These are phyloP conservation scores for Megacollybia marginata DNA, from an alignment of 768 basidiomycete genomes.

Conservation along the genomic window DNA sequence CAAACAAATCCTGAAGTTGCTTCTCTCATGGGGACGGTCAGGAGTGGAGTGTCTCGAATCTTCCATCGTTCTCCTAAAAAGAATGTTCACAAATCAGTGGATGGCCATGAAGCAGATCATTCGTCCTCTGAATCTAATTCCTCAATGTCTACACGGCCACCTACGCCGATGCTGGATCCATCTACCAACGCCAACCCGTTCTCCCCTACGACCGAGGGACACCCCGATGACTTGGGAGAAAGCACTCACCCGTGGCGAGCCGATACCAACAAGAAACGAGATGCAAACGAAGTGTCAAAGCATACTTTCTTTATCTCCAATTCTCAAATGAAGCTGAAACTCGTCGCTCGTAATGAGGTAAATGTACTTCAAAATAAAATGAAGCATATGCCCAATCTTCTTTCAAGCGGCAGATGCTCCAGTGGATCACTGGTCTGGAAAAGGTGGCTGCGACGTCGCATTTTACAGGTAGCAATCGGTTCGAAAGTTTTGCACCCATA, in stretches of 20 bases:
- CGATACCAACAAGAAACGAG: constrained; percentile 38
- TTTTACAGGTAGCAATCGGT: constrained; percentile 78
- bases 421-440: constrained; percentile 92
- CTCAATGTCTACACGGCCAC: constrained; percentile 30
- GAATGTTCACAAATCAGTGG: constrained; percentile 7
- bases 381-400: neutral
- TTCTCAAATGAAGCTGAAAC: constrained; percentile 81
- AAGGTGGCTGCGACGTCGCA: constrained; percentile 68
- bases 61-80: constrained; percentile 26
- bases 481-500: constrained; percentile 91
- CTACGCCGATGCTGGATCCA: constrained; percentile 68
- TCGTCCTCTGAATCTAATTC: constrained; percentile 25
- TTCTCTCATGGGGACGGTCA: constrained; percentile 38
- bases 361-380: constrained; percentile 3
- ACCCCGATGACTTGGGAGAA: constrained; percentile 15
- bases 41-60: constrained; percentile 34
- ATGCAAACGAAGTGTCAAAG: constrained; percentile 63
- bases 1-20: neutral
- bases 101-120: constrained; percentile 12
- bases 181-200: constrained; percentile 68
- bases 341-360: constrained; percentile 85
- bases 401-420: constrained; percentile 86
- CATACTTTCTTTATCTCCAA: constrained; percentile 95
- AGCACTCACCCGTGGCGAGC: constrained; percentile 20
- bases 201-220: constrained; percentile 5